Evolutionary conservation across 164 flowering plant genomes (phyloP).

Genomic region (Dillenia turbinata): DNA sequence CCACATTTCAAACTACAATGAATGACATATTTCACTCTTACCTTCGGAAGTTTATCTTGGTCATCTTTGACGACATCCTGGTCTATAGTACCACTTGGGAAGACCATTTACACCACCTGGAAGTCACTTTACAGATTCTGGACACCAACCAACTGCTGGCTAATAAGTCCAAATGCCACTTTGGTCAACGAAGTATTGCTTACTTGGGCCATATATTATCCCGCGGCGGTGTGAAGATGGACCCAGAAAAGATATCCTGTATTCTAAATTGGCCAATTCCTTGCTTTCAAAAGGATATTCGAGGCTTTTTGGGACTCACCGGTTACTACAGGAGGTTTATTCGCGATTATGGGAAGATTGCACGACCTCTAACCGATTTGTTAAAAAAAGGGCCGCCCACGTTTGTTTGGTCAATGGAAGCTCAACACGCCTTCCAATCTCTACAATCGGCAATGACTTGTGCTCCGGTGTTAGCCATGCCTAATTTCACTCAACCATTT

Average conservation of each 20-base stretch:
- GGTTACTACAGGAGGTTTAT: constrained; percentile 1
- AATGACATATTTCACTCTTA: not conserved
- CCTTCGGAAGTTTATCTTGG: too few relatives aligned
- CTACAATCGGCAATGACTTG: too few relatives aligned
- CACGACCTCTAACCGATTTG: not conserved
- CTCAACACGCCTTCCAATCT: too few relatives aligned
- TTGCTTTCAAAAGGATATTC: not conserved
- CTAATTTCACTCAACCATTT: too few relatives aligned
- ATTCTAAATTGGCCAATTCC: constrained; percentile 5
- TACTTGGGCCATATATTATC: constrained; percentile 4
- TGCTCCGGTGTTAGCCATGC: too few relatives aligned
- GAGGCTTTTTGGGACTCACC: constrained; percentile 3
- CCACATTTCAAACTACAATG: constrained; percentile 4
- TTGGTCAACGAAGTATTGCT: not conserved
- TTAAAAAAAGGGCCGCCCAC: constrained; percentile 1
- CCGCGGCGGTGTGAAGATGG: not conserved
- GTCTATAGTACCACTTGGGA: not conserved
- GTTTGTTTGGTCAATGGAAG: too few relatives aligned
- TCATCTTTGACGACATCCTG: not conserved
- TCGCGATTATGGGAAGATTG: not conserved
- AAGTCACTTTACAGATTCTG: not conserved
- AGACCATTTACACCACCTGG: not conserved
- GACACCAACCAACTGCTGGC: not conserved
- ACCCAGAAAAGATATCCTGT: not conserved
- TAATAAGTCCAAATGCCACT: not conserved